Conservation (phyloP, 805 yeast species). For the Nematodospora valgi region DNA sequence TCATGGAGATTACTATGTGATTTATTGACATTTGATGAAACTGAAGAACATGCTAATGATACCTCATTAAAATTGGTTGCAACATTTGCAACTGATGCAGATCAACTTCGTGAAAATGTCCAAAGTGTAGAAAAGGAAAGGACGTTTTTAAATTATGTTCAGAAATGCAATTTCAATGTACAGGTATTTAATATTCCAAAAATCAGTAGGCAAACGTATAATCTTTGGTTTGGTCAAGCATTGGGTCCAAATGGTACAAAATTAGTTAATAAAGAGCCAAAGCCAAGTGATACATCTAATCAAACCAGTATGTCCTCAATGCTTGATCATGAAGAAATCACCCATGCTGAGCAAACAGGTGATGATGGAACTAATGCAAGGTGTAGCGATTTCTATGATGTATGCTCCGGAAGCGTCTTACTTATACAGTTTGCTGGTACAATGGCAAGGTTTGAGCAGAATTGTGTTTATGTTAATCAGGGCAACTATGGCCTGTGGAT, state of each 20-base stretch:
- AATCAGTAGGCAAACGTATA: neutral
- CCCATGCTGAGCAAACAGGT: neutral
- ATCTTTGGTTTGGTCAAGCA: constrained; percentile 2
- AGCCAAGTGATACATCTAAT: neutral
- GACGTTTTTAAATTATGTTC: constrained; percentile 1
- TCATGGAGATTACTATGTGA: constrained; percentile 30
- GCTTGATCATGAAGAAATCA: constrained; percentile 1
- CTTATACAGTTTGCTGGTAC: constrained; percentile 2
- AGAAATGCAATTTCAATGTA: constrained; percentile 1
- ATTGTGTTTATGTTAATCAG: constrained; percentile 5
- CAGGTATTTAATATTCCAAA: constrained; percentile 2
- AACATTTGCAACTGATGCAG: constrained; percentile 5
- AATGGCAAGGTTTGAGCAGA: constrained; percentile 5
- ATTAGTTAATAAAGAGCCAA: neutral
- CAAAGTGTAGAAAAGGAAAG: constrained; percentile 1
- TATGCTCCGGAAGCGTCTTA: constrained; percentile 4
- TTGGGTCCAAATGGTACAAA: constrained; percentile 5
- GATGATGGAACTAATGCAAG: constrained; percentile 2
- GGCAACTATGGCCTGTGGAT: constrained; percentile 5
- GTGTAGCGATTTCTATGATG: constrained; percentile 1
- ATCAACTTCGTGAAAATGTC: constrained; percentile 4
- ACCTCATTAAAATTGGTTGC: constrained; percentile 8
- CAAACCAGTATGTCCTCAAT: constrained; percentile 8
- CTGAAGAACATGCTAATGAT: constrained; percentile 11
- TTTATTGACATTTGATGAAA: constrained; percentile 14